Percentiles rank a stretch among this genome's conserved stretches.
These are phyloP conservation scores for Talinum fruticosum DNA, from an alignment of 148 eudicot species.

Conservation along the genomic window DNA sequence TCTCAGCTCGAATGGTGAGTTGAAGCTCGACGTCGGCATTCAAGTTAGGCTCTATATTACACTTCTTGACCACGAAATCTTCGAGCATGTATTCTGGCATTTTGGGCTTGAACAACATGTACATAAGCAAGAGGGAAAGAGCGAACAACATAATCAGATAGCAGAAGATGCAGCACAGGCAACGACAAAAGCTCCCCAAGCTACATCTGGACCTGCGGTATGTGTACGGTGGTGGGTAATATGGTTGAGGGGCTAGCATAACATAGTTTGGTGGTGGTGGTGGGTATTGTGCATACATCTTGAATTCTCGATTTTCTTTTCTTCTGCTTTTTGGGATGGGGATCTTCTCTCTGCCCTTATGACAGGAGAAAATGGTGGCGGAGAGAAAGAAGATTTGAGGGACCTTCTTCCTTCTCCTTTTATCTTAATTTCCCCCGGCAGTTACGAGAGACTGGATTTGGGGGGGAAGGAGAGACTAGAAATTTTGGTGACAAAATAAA, in stretches of 20 bases:
- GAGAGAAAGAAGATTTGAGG: neutral
- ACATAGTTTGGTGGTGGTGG: slow-evolving; percentile 34
- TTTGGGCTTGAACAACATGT: slow-evolving; percentile 42
- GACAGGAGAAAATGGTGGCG: neutral
- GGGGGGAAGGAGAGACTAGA: neutral
- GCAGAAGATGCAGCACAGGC: slow-evolving; percentile 39
- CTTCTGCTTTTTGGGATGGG: neutral
- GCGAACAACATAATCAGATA: slow-evolving; percentile 26
- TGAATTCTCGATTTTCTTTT: slow-evolving; percentile 13
- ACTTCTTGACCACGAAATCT: slow-evolving; percentile 34
- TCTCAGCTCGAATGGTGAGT: slow-evolving; percentile 40
- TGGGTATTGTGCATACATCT: slow-evolving; percentile 38
- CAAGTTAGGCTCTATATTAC: slow-evolving; percentile 32
- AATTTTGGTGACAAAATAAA: neutral
- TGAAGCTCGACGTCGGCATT: slow-evolving; percentile 31
- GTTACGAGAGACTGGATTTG: neutral
- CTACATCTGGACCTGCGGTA: slow-evolving; percentile 35
- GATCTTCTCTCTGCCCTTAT: neutral
- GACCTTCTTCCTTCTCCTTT: slow-evolving; percentile 8
- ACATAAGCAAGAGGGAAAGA: slow-evolving; percentile 19
- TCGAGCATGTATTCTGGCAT: slow-evolving; percentile 44
- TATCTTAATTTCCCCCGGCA: neutral
- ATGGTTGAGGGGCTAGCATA: slow-evolving; percentile 26
- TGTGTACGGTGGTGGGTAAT: slow-evolving; percentile 32
- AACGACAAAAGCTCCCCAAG: slow-evolving; percentile 45